Percentiles rank a stretch among this genome's conserved stretches.
phyloP scores from a whole-genome alignment of 2,329 filamentous ascomycete species.

The Truncatella angustata region DNA sequence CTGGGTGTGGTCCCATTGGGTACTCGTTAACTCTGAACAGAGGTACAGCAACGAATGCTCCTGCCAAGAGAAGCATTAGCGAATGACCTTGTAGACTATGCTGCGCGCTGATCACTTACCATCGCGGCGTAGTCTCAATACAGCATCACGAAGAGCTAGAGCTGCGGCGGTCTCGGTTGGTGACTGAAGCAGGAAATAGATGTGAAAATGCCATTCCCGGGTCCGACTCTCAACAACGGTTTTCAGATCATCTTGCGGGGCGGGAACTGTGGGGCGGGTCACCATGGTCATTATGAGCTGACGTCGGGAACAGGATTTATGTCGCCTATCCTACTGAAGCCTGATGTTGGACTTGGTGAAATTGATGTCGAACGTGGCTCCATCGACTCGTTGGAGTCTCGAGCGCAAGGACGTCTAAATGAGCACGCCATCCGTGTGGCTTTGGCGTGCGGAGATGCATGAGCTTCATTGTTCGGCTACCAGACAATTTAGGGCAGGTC shows the following conservation, averaged over 20 bases:
- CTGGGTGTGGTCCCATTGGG: slow-evolving; percentile 32
- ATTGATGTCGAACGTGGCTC: neutral
- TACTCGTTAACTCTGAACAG: slow-evolving; percentile 30
- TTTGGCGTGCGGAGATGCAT: neutral
- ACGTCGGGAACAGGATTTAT: neutral
- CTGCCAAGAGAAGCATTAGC: slow-evolving; percentile 12
- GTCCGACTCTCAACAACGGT: slow-evolving; percentile 27
- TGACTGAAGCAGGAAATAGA: slow-evolving; percentile 32
- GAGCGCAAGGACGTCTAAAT: neutral
- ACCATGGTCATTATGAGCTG: slow-evolving; percentile 14
- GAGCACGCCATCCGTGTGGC: neutral
- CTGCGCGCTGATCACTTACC: too few relatives aligned
- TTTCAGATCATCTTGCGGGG: slow-evolving; percentile 26
- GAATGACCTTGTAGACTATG: too few relatives aligned
- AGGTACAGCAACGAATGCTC: slow-evolving; percentile 32
- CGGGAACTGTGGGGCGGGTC: slow-evolving; percentile 12
- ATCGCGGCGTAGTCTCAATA: slow-evolving; percentile 30
- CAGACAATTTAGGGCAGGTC: too few relatives aligned
- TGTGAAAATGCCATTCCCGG: slow-evolving; percentile 34
- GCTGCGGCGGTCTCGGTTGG: slow-evolving; percentile 29
- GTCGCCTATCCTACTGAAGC: neutral
- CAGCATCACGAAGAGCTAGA: slow-evolving; percentile 30
- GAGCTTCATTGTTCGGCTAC: neutral
- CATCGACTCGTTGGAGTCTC: neutral
- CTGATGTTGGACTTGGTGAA: neutral